These are phyloP conservation scores for Lecanicillium sp. DNA, from an alignment of 2,329 filamentous ascomycete species.

Conservation along the genomic window DNA sequence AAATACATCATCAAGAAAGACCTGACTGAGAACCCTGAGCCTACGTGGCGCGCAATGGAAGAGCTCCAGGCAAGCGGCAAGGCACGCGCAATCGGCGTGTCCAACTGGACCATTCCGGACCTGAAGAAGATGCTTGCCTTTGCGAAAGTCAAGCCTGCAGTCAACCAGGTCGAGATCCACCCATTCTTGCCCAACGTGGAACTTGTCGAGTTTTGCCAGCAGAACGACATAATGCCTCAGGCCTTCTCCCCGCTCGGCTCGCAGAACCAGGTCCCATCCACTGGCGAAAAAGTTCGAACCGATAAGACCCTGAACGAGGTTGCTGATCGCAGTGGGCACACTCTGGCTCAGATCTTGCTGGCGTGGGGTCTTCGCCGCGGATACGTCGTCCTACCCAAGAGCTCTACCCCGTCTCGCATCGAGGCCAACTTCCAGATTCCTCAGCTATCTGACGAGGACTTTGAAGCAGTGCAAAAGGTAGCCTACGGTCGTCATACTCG, in stretches of 20 bases:
- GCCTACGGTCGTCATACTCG: constrained; percentile 58
- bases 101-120: constrained; percentile 37
- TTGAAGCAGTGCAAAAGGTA: constrained; percentile 11
- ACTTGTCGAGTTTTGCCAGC: constrained; percentile 28
- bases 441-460: constrained; percentile 25
- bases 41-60: constrained; percentile 55
- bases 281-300: constrained; percentile 1
- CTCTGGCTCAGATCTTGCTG: constrained; percentile 44
- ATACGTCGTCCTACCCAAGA: constrained; percentile 63
- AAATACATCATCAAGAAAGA: constrained; percentile 14
- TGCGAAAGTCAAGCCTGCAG: constrained; percentile 37
- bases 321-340: constrained; percentile 41
- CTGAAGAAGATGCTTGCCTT: constrained; percentile 23
- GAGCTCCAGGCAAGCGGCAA: constrained; percentile 34
- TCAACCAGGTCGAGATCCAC: constrained; percentile 44
- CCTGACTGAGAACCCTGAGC: no score
- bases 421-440: constrained; percentile 50
- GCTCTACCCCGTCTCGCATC: constrained; percentile 56
- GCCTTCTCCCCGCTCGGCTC: no score
- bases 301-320: constrained; percentile 23
- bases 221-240: background rate
- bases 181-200: constrained; percentile 38
- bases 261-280: no score
- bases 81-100: constrained; percentile 39
- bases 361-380: constrained; percentile 56